A percentile compares a stretch with the other conserved stretches of the same genome.
These are phyloP conservation scores for Ustilago xerochloae DNA, from an alignment of 1,284 basidiomycete genomes.

Conservation along the genomic window DNA sequence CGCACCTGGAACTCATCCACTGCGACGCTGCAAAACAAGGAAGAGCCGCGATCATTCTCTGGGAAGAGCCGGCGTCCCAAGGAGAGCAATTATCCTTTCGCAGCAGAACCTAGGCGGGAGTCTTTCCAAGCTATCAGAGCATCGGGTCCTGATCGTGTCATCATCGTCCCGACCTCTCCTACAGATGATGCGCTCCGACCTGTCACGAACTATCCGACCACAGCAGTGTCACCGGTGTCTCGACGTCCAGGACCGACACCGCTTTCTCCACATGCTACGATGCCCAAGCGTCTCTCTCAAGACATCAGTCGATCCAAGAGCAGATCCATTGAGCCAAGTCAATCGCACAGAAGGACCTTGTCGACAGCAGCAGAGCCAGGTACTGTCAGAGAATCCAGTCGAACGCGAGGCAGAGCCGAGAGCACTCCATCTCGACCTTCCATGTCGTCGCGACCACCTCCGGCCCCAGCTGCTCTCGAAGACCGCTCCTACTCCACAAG, in stretches of 20 bases:
- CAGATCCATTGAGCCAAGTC: conserved; percentile 6
- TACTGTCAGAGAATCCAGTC: neutral
- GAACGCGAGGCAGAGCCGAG: conserved; percentile 6
- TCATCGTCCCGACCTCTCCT: conserved; percentile 10
- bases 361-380: neutral
- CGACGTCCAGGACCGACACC: conserved; percentile 12
- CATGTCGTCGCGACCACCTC: conserved; percentile 7
- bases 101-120: conserved; percentile 2
- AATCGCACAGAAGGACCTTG: conserved; percentile 1
- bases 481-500: conserved; percentile 4
- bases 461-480: conserved; percentile 1
- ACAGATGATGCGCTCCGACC: neutral
- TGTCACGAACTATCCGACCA: neutral
- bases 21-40: conserved; percentile 15
- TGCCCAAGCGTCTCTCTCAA: neutral
- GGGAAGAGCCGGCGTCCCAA: conserved; percentile 10
- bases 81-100: conserved; percentile 9
- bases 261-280: neutral
- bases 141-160: conserved; percentile 24
- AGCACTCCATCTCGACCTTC: neutral
- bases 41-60: conserved; percentile 5
- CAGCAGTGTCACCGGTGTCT: neutral
- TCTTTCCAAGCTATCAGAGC: conserved; percentile 27
- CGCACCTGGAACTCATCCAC: conserved; percentile 25
- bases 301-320: neutral